Conservation (phyloP, 768 basidiomycete species). For the Tricholoma hemisulphureum region DNA sequence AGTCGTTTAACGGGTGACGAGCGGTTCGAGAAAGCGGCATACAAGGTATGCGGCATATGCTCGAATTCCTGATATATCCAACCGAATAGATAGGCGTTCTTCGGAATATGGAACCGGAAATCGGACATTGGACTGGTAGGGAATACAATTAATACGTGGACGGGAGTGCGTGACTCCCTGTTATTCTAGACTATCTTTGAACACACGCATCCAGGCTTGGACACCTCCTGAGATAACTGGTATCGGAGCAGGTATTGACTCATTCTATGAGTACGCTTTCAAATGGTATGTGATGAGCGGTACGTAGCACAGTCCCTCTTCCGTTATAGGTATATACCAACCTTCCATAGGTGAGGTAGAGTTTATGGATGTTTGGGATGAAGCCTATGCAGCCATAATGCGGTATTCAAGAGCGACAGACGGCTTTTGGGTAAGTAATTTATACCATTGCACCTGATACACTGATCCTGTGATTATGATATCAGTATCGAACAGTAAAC, state of each 20-base stretch:
- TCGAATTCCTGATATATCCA: background rate
- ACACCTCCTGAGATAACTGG: conserved; percentile 70
- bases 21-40: conserved; percentile 85
- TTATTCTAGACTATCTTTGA: background rate
- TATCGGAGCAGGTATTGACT: conserved; percentile 94
- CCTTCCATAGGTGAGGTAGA: conserved; percentile 61
- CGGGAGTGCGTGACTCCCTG: conserved; percentile 56
- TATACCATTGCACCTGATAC: background rate
- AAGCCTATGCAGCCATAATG: conserved; percentile 83
- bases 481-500: conserved; percentile 82
- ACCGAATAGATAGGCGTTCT: conserved; percentile 57
- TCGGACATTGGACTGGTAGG: conserved; percentile 84
- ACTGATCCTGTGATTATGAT: conserved; percentile 1
- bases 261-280: conserved; percentile 91
- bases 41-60: conserved; percentile 39
- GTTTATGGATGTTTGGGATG: conserved; percentile 83
- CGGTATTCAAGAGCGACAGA: conserved; percentile 77
- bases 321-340: background rate
- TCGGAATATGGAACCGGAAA: conserved; percentile 90
- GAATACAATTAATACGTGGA: conserved; percentile 82
- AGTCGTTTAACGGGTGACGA: conserved; percentile 89
- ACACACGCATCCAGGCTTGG: conserved; percentile 55
- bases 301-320: conserved; percentile 23
- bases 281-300: conserved; percentile 91
- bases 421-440: conserved; percentile 75